Evolutionary conservation across 441 rosid species (phyloP).

Genomic region (Populus hybrid): DNA sequence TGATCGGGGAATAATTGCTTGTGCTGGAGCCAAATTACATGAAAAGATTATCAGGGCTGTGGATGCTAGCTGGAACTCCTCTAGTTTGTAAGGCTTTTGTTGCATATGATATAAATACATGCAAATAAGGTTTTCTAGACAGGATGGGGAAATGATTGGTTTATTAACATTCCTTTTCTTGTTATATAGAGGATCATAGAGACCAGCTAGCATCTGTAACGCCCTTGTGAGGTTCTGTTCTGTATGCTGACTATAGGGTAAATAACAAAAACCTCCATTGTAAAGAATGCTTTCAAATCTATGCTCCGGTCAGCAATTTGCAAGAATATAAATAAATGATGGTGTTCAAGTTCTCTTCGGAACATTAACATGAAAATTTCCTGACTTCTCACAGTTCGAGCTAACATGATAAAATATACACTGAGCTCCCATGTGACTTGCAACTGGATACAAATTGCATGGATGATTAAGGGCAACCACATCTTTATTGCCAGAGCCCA

Average conservation of each 20-base stretch:
- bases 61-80: slow-evolving; percentile 74
- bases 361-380: background rate
- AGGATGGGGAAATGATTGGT: background rate
- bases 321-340: background rate
- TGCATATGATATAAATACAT: background rate
- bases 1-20: slow-evolving; percentile 61
- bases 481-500: too few species aligned
- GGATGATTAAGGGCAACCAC: too few species aligned
- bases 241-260: background rate
- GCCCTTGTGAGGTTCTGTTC: background rate
- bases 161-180: background rate
- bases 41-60: slow-evolving; percentile 52
- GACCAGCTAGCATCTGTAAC: background rate
- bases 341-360: background rate
- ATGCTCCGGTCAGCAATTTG: background rate
- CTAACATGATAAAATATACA: background rate
- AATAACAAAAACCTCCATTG: background rate
- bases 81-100: slow-evolving; percentile 36
- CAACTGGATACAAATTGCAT: too few species aligned
- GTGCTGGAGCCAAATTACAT: slow-evolving; percentile 47
- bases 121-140: background rate
- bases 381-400: background rate
- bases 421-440: background rate
- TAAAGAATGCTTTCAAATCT: background rate
- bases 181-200: background rate